Base-by-base conservation (phyloP, 1,284 basidiomycete species). In the Ceratobasidium sp. region DNA sequence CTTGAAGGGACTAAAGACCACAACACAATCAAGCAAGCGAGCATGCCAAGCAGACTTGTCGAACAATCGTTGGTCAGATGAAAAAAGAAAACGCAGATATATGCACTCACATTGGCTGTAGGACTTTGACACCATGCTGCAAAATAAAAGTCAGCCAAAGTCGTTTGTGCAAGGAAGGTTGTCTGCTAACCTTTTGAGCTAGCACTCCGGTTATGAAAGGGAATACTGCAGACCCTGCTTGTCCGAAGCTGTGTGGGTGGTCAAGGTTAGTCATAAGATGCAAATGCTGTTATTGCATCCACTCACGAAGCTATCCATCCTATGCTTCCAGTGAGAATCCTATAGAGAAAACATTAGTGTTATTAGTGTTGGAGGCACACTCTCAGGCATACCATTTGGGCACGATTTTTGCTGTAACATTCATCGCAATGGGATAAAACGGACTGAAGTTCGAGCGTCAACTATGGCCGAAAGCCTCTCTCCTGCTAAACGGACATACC, bases 381-480 rank as follows among this genome's bases (percentile, higher is more conserved):
- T 47, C 14, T 58, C 32, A 41, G 23, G 14, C 46, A n/a, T 47
- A 73, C 73, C 74, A 77, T 16, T 64, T 69, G 11, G 80, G 80
- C 7, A 81, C 63, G 26, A 79, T 66, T 0, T 69, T 71, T 4
- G 73, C 75, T 0, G 79, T 76, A 16, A 77, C 67, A 26, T 75
- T 73, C 80, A 77, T 16, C 73, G 72, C 28, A 80, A 78, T 50
- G 78, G 80, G 74, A 76, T 80, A 47, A 78, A 77, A 2, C 77
- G 80, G 57, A 16, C 57, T 46, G 47, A 9, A 46, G 7, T 47
- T 18, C 18, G n/a, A 38, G 26, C 18, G 18, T 2, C 11, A 5
- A 28, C 47, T 44, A 23, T 61, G 43, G 1, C n/a, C n/a, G 2
- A 13, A 26, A 13, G n/a, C n/a, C n/a, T n/a, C n/a, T n/a, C n/a